Conservation (phyloP, 2,329 filamentous ascomycete species). For the Neofusicoccum sp. region DNA sequence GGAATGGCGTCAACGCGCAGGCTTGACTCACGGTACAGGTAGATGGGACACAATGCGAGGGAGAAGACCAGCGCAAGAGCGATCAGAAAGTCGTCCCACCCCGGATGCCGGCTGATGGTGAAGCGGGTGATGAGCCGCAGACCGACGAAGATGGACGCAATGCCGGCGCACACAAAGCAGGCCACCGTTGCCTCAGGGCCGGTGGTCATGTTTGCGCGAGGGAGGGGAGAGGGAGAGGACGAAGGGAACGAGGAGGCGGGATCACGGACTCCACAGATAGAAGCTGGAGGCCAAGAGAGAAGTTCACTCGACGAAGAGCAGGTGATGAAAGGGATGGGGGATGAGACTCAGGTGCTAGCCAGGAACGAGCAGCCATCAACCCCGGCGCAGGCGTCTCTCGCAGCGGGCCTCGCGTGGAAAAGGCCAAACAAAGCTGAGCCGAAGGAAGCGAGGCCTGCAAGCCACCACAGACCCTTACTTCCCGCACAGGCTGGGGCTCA, state of each 20-base stretch:
- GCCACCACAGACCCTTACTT: not conserved
- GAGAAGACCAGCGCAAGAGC: constrained; percentile 6
- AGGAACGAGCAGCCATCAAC: not conserved
- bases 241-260: not conserved
- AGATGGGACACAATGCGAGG: not conserved
- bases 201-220: not conserved
- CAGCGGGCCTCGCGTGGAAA: not conserved
- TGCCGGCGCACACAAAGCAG: constrained; percentile 4
- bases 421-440: not conserved
- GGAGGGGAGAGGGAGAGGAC: not conserved
- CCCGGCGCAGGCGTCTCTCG: not conserved
- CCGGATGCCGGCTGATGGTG: constrained; percentile 5
- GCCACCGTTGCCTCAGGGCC: constrained; percentile 1
- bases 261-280: not conserved
- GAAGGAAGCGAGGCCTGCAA: not conserved
- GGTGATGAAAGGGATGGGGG: not conserved
- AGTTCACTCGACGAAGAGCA: not conserved
- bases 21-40: not conserved
- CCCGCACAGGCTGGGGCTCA: not conserved
- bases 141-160: constrained; percentile 2
- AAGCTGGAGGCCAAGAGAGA: not conserved
- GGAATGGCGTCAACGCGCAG: not conserved
- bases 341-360: not conserved
- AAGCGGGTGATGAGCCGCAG: constrained; percentile 11
- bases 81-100: constrained; percentile 12